phyloP scores from a whole-genome alignment of 768 basidiomycete genomes.

The Leccinum fibrillosum region DNA sequence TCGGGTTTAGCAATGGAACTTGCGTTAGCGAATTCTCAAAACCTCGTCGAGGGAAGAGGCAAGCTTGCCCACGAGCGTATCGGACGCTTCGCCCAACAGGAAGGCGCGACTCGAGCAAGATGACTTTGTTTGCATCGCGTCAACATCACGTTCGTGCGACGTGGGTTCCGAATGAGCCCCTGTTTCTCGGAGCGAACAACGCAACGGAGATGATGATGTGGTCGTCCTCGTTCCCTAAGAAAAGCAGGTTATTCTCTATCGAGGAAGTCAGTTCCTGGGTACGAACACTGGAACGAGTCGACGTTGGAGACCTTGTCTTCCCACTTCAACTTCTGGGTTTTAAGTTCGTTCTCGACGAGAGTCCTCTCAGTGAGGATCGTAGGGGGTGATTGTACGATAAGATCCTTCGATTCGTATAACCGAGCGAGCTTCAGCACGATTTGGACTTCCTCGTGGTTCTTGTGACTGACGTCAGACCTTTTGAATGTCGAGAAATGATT shows the following conservation, averaged over 20 bases:
- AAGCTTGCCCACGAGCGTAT: conserved; percentile 26
- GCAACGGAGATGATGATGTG: conserved; percentile 67
- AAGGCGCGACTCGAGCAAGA: conserved; percentile 50
- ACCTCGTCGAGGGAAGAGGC: conserved; percentile 7
- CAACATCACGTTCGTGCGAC: conserved; percentile 84
- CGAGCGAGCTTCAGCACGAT: conserved; percentile 53
- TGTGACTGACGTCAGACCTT: conserved; percentile 3
- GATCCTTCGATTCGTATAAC: conserved; percentile 43
- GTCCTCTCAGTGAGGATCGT: conserved; percentile 60
- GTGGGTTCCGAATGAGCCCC: conserved; percentile 66
- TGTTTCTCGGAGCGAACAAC: conserved; percentile 55
- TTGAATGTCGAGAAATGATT: neutral
- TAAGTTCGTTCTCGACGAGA: conserved; percentile 53
- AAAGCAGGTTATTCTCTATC: conserved; percentile 7
- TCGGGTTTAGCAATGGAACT: neutral
- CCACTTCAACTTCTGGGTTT: conserved; percentile 46
- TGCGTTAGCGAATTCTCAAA: neutral
- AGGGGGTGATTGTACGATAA: conserved; percentile 75
- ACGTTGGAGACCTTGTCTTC: conserved; percentile 72
- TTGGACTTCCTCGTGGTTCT: conserved; percentile 61
- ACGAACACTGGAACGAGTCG: conserved; percentile 77
- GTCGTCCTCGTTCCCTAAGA: conserved; percentile 76
- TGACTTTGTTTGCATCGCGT: conserved; percentile 69
- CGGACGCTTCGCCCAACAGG: conserved; percentile 11
- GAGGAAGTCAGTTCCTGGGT: neutral